Evolutionary conservation across 106 monocot genomes (phyloP), one percentile per base, ranked within the genome.

Genomic region (Ottelia alismoides): DNA sequence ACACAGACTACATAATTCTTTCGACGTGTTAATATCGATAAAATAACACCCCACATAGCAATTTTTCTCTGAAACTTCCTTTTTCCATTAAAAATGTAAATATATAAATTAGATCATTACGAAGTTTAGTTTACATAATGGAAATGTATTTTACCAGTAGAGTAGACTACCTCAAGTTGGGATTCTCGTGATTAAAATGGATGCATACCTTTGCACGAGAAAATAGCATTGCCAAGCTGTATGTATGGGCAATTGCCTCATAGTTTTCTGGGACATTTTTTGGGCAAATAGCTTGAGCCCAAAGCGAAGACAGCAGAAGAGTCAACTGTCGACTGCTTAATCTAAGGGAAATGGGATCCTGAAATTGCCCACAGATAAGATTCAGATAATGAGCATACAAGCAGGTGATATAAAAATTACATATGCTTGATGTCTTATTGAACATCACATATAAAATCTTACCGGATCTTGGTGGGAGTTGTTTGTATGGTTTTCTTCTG

Each of bases 221-320:
- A 78, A 87, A 93, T 27, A 87, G 40, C 35, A 93, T 65, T 45
- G 70, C 64, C 59, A 93, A 59, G 66, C 83, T 69, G 60, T 84
- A 93, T 31, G 93, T 93, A 70, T 93, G 83, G 66, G 87, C 72
- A 61, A 93, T 74, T 0, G 93, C 93, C 73, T 93, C 93, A 62
- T 78, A 93, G 46, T 87, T 93, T 58, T 80, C 72, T 24, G 93
- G 87, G 58, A 70, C 70, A 69, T 88, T 93, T 64, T 73, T 65
- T 65, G 80, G 69, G 31, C 64, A 84, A 21, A 73, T 72, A 16
- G 93, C 77, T 60, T 93, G 93, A 69, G 62, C 70, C 83, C 83
- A 93, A 58, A 93, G 60, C 26, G 87, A 93, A 30, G 93, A 88
- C 58, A 93, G 70, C 49, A 84, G 30, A 75, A 93, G 80, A 2